phyloP scores from a whole-genome alignment of 352 stramenopile species.

The Globisporangium acanthophoron region DNA sequence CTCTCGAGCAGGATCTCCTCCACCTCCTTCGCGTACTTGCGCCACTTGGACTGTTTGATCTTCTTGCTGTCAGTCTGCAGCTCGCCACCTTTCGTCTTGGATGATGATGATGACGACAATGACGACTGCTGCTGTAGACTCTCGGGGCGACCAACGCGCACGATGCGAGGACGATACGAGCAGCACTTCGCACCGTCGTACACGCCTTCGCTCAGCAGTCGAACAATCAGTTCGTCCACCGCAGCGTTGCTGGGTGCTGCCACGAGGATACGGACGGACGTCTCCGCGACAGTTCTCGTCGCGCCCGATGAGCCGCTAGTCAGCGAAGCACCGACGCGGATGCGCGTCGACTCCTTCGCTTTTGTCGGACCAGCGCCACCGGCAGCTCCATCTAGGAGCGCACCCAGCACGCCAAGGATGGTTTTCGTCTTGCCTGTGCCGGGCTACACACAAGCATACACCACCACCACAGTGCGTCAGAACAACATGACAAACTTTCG shows the following conservation, averaged over 20 bases:
- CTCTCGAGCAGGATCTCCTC: constrained; percentile 69
- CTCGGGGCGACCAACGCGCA: constrained; percentile 63
- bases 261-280: constrained; percentile 66
- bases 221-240: constrained; percentile 72
- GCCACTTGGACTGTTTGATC: constrained; percentile 61
- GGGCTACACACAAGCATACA: constrained; percentile 26
- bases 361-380: constrained; percentile 34
- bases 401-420: constrained; percentile 65
- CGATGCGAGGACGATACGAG: constrained; percentile 56
- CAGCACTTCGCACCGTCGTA: constrained; percentile 44
- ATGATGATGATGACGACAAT: constrained; percentile 3
- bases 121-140: constrained; percentile 31
- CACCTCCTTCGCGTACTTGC: constrained; percentile 66
- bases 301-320: constrained; percentile 20
- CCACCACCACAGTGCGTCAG: not conserved
- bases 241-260: constrained; percentile 76
- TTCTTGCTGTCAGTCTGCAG: constrained; percentile 28
- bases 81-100: constrained; percentile 13
- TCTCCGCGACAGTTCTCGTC: constrained; percentile 46
- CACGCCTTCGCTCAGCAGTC: constrained; percentile 57
- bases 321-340: constrained; percentile 67
- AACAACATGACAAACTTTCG: not conserved
- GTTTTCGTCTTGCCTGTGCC: constrained; percentile 84
- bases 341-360: constrained; percentile 47
- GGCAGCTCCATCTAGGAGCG: constrained; percentile 65